A percentile compares a stretch with the other conserved stretches of the same genome.
phyloP scores from a whole-genome alignment of 129 eudicot species.

The Glebionis coronaria region DNA sequence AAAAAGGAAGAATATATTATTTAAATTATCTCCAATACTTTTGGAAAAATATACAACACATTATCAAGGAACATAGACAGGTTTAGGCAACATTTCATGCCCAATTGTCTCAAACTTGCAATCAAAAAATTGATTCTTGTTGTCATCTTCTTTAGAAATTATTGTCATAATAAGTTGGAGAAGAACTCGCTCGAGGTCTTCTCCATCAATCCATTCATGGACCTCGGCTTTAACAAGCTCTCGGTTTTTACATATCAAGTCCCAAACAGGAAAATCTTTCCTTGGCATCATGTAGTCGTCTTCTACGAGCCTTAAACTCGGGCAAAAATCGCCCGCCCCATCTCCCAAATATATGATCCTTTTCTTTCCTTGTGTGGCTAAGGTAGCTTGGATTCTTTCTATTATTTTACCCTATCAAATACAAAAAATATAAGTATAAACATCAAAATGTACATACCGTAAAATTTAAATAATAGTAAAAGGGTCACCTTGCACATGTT shows the following conservation, averaged over 20 bases:
- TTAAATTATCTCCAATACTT: neutral
- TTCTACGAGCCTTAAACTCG: conserved; percentile 52
- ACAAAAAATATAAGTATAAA: neutral
- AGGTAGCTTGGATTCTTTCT: conserved; percentile 49
- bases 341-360: conserved; percentile 70
- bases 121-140: conserved; percentile 29
- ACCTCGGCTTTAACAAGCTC: conserved; percentile 40
- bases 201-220: conserved; percentile 67
- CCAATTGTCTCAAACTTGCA: conserved; percentile 51
- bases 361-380: conserved; percentile 40
- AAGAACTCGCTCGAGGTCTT: conserved; percentile 48
- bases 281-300: conserved; percentile 83
- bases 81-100: conserved; percentile 43
- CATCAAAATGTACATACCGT: neutral
- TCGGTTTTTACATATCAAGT: conserved; percentile 60
- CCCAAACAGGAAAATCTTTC: conserved; percentile 79
- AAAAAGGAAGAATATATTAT: neutral
- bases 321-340: conserved; percentile 82
- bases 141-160: conserved; percentile 7
- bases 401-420: conserved; percentile 26
- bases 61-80: conserved; percentile 44
- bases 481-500: conserved; percentile 88
- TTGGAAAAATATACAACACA: conserved; percentile 8
- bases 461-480: neutral
- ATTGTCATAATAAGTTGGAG: conserved; percentile 30